Evolutionary conservation across 129 eudicot genomes (phyloP), one percentile per base, ranked within the genome.

Genomic region (Sambucus nigra): DNA sequence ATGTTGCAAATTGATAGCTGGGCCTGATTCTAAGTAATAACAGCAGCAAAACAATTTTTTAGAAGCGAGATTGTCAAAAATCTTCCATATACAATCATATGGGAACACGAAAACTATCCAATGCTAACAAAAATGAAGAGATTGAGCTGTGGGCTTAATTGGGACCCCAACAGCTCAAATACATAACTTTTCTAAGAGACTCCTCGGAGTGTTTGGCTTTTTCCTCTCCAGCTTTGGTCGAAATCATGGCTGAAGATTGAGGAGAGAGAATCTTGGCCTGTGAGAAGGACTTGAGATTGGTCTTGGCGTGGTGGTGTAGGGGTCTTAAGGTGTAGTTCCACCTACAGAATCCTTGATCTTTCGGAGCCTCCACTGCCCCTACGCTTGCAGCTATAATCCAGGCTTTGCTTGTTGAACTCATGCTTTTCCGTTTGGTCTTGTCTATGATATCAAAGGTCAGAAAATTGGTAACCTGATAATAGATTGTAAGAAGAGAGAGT

Each of bases 121-220:
- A n/a, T n/a, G n/a, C n/a, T n/a, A n/a, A n/a, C n/a, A n/a, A n/a
- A n/a, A n/a, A n/a, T n/a, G n/a, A n/a, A n/a, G n/a, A n/a, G n/a
- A n/a, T n/a, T n/a, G n/a, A n/a, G n/a, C n/a, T n/a, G n/a, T n/a
- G n/a, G n/a, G 1, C 6, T 53, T 28, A 65, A 29, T 65, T 53
- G n/a, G 68, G 51, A 63, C 68, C 68, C 68, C 53, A 52, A 41
- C 50, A 62, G 56, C 68, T 64, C 20, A 64, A 42, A 15, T 51
- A 64, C 69, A 65, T 65, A 9, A 65, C 63, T 29, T 28, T 55
- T 21, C 63, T 42, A 9, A 65, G 16, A 5, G 73, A 60, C 24
- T 60, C 73, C 33, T 67, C 72, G 0, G 65, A 38, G 8, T 23
- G 38, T 23, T 40, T 57, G 8, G 52, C 20, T n/a, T 48, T 39